phyloP scores from a whole-genome alignment of 176 grass and related monocot genomes.

The Panicum miliaceum region DNA sequence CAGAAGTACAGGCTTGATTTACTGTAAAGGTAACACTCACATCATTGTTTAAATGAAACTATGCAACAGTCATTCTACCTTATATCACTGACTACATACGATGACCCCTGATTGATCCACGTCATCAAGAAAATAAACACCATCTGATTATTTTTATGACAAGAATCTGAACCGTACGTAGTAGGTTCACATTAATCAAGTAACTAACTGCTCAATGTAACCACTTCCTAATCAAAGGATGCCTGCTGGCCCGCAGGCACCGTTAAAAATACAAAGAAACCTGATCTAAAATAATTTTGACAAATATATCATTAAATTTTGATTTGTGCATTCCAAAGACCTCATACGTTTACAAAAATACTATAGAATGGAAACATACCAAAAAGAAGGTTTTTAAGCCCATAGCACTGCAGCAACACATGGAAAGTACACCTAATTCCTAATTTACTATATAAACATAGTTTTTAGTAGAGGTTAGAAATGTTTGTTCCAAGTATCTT shows the following conservation, averaged over 20 bases:
- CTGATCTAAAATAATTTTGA: not conserved
- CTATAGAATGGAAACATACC: not conserved
- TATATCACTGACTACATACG: not conserved
- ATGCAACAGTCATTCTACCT: not conserved
- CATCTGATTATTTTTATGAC: not conserved
- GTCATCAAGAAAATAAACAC: not conserved
- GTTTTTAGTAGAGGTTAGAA: slow-evolving; percentile 1
- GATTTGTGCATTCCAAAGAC: not conserved
- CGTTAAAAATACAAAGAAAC: not conserved
- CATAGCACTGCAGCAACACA: not conserved
- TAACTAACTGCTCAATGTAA: not conserved
- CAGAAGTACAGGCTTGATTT: slow-evolving; percentile 19
- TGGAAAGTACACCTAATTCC: not conserved
- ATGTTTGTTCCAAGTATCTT: not conserved
- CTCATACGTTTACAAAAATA: not conserved
- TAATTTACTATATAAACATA: slow-evolving; percentile 7
- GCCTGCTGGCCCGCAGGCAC: not conserved
- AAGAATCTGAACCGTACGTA: not conserved
- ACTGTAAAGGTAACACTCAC: slow-evolving; percentile 5
- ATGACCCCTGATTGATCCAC: not conserved
- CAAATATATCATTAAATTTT: not conserved
- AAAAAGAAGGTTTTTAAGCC: not conserved
- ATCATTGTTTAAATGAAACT: slow-evolving; percentile 17
- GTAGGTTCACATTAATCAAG: not conserved
- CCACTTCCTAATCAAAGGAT: not conserved